Evolutionary conservation across 2,329 filamentous ascomycete genomes (phyloP).

Genomic region (Apiospora saccharicola): DNA sequence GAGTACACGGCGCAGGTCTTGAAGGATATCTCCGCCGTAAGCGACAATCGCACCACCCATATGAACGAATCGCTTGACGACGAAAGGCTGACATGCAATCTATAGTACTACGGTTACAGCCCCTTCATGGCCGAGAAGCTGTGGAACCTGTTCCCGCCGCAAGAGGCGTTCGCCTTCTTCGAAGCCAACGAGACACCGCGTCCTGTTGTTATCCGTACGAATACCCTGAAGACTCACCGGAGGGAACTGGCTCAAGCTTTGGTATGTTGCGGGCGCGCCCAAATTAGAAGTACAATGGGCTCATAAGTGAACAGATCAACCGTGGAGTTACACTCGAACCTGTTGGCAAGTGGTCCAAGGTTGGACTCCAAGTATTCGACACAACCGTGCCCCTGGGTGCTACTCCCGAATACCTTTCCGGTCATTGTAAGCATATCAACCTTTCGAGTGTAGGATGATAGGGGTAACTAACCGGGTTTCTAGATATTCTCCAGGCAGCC

Average conservation of each 20-base stretch:
- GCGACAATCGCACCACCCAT: neutral
- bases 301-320: slow-evolving; percentile 67
- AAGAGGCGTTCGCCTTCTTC: slow-evolving; percentile 97
- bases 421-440: slow-evolving; percentile 64
- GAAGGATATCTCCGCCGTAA: slow-evolving; percentile 81
- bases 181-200: slow-evolving; percentile 96
- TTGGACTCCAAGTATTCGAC: slow-evolving; percentile 96
- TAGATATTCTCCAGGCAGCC: slow-evolving; percentile 90
- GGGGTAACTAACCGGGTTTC: neutral
- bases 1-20: slow-evolving; percentile 90
- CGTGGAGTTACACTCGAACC: slow-evolving; percentile 95
- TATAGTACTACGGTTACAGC: slow-evolving; percentile 91
- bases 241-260: slow-evolving; percentile 88
- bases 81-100: neutral
- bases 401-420: slow-evolving; percentile 95
- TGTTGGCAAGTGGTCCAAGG: slow-evolving; percentile 98
- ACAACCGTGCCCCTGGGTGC: slow-evolving; percentile 75
- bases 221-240: slow-evolving; percentile 82
- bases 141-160: slow-evolving; percentile 87
- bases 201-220: slow-evolving; percentile 95
- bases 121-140: slow-evolving; percentile 96
- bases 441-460: neutral
- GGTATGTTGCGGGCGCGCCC: slow-evolving; percentile 37
- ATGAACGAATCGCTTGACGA: neutral
- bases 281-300: neutral